Percentiles rank a stretch among this genome's conserved stretches.
These are phyloP conservation scores for Lenzites betulinus DNA, from an alignment of 768 basidiomycete genomes.

Conservation along the genomic window DNA sequence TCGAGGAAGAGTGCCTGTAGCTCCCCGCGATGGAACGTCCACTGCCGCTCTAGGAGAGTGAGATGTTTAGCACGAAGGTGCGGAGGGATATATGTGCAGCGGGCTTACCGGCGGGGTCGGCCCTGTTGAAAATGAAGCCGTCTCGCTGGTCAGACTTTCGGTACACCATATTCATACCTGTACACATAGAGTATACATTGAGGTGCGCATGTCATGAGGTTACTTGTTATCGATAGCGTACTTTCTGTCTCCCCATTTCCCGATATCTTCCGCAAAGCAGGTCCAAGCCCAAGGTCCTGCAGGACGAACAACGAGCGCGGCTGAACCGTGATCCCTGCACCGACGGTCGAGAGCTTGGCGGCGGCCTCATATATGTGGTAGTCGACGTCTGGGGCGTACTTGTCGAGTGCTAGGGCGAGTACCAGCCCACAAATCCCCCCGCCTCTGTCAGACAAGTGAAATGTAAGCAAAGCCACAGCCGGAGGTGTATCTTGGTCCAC, in stretches of 20 bases:
- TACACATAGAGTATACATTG: not conserved
- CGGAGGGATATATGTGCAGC: not conserved
- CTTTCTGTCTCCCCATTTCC: not conserved
- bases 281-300: constrained; percentile 8
- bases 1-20: constrained; percentile 21
- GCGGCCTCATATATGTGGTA: constrained; percentile 27
- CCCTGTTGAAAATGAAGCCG: not conserved
- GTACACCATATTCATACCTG: not conserved
- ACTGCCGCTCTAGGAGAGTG: not conserved
- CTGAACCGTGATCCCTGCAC: constrained; percentile 23
- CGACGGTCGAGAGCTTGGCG: constrained; percentile 15
- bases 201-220: too few species aligned
- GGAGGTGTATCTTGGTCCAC: too few species aligned
- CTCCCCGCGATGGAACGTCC: constrained; percentile 22
- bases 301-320: constrained; percentile 17
- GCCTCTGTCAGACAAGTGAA: constrained; percentile 20
- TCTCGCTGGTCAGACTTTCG: constrained; percentile 15
- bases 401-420: constrained; percentile 19
- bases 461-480: too few species aligned
- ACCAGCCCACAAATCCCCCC: constrained; percentile 24
- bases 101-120: not conserved
- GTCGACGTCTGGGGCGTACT: constrained; percentile 15
- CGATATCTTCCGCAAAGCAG: not conserved
- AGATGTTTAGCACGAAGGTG: too few species aligned
- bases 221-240: too few species aligned